Evolutionary conservation across 768 basidiomycete species (phyloP), one percentile per base, ranked within the genome.

Genomic region (Macrolepiota fuliginosa): DNA sequence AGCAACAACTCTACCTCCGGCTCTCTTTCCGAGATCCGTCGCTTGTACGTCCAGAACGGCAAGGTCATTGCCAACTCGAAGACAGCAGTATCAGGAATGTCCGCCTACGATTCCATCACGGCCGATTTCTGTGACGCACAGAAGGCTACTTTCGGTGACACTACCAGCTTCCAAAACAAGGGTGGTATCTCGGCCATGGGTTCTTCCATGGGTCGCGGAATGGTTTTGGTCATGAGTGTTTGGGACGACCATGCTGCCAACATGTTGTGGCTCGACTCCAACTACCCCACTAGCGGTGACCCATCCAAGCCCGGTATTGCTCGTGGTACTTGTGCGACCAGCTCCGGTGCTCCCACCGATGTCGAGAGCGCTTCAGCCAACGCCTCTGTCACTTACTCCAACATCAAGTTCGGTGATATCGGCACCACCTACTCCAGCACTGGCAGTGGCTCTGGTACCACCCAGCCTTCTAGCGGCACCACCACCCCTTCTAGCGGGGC

Each of bases 211-310:
- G 54, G 54, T 3, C 55, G 61, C 15, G 78, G 79, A 12, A 73
- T 78, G 68, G 79, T 78, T n/a, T 72, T 80, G 54, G 76, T 75
- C 39, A 66, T 81, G 66, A 70, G 68, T 68, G 74, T 72, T 35
- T 66, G 67, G 68, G 64, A 69, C 35, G 68, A 69, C 61, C 66
- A 69, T 39, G 59, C 61, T 15, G 75, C 71, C 35, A 67, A 71
- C 63, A 79, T 79, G 79, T 72, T 78, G 57, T 79, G 79, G 72
- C 74, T 79, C 67, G 78, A 78, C 68, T 66, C 69, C 58, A 72
- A 70, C 71, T 77, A 77, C 68, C 79, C 71, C 27, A 63, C 62
- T 36, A 61, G 52, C 63, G 60, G 22, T 13, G 50, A 67, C 45
- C 15, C 68, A 5, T 66, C 47, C 65, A 62, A 50, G 27, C 67